Percentiles rank a stretch among this genome's conserved stretches.
These are phyloP conservation scores for Trametes sp. DNA, from an alignment of 1,284 basidiomycete species.

Conservation along the genomic window DNA sequence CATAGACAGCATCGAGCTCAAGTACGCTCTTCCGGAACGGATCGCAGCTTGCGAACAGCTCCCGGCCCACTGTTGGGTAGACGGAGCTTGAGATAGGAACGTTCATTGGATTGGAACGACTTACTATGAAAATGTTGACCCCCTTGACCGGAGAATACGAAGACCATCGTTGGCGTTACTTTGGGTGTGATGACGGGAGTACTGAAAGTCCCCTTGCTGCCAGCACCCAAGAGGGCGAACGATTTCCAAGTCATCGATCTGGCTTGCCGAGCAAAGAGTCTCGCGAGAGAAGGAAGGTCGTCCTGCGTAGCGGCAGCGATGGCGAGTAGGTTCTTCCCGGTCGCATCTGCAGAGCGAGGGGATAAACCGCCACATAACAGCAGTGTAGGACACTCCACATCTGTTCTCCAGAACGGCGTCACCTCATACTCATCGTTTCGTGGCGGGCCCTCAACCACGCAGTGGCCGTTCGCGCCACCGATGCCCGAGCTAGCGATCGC, in stretches of 20 bases:
- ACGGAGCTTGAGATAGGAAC: background rate
- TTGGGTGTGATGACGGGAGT: constrained; percentile 39
- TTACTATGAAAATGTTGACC: constrained; percentile 48
- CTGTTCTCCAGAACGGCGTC: too few species aligned
- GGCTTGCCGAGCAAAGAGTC: constrained; percentile 38
- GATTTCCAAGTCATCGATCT: constrained; percentile 47
- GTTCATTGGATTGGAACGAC: constrained; percentile 10
- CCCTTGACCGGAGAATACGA: constrained; percentile 51
- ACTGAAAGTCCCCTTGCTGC: constrained; percentile 24
- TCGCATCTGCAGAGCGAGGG: too few species aligned
- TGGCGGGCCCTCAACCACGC: constrained; percentile 46
- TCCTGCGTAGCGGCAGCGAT: background rate
- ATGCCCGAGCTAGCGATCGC: constrained; percentile 53
- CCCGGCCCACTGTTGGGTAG: constrained; percentile 46
- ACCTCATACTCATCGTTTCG: background rate
- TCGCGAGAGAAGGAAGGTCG: constrained; percentile 25
- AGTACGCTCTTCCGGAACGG: constrained; percentile 47
- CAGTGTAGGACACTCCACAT: too few species aligned
- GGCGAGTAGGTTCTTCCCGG: too few species aligned
- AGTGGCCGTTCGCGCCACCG: constrained; percentile 52
- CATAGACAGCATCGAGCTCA: constrained; percentile 44
- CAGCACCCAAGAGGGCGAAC: constrained; percentile 22
- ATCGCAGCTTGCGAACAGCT: constrained; percentile 44
- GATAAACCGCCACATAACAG: too few species aligned
- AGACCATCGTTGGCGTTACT: constrained; percentile 42